A percentile compares a stretch with the other conserved stretches of the same genome.
Evolutionary conservation across 106 monocot species (phyloP).

Genomic region (Platanthera guangdongensis): DNA sequence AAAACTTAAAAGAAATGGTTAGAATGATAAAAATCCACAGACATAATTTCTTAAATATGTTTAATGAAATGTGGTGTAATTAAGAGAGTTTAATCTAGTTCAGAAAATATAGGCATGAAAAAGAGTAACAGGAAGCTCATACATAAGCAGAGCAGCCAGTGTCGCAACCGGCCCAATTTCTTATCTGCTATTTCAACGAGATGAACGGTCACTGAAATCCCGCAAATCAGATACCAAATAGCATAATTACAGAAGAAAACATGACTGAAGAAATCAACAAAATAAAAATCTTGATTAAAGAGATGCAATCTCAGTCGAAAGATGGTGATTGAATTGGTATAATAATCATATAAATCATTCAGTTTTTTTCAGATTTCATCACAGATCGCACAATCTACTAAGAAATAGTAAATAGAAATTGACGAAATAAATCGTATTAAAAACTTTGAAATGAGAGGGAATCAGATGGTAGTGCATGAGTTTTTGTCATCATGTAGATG

Average conservation of each 20-base stretch:
- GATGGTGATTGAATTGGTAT: neutral
- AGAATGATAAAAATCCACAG: too few relatives aligned
- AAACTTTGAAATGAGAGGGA: neutral
- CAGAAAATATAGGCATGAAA: neutral
- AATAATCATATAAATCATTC: neutral
- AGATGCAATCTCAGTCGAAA: conserved; percentile 3
- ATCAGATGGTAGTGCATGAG: conserved; percentile 7
- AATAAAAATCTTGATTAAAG: neutral
- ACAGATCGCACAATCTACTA: neutral
- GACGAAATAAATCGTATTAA: neutral
- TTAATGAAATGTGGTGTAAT: too few relatives aligned
- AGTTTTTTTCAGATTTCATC: neutral
- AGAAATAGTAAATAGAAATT: too few relatives aligned
- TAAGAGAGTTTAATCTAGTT: too few relatives aligned
- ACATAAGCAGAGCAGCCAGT: neutral
- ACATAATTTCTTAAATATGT: too few relatives aligned
- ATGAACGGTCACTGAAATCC: neutral
- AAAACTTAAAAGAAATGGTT: too few relatives aligned
- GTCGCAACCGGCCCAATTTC: neutral
- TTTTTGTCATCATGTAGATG: neutral
- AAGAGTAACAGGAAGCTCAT: conserved; percentile 9
- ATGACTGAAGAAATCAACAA: neutral
- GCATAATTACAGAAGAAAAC: neutral
- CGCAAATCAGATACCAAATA: conserved; percentile 7
- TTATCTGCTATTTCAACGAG: conserved; percentile 6